These are phyloP conservation scores for Petrea volubilis DNA, from an alignment of 257 asterid species.

Conservation along the genomic window DNA sequence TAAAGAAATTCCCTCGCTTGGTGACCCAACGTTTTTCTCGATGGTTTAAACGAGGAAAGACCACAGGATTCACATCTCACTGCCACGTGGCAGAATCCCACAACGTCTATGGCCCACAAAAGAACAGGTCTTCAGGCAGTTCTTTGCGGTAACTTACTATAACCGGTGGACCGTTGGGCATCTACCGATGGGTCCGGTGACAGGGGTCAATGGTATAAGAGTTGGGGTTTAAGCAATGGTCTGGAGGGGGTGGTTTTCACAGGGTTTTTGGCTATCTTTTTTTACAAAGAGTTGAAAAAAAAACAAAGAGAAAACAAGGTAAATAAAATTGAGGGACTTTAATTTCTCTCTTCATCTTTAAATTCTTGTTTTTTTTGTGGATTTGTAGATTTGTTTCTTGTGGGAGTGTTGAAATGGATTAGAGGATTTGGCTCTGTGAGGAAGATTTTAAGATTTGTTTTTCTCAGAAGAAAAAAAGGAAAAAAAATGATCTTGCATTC, in stretches of 20 bases:
- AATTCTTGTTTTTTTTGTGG: background rate
- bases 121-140: constrained; percentile 87
- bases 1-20: constrained; percentile 49
- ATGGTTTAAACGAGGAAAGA: constrained; percentile 32
- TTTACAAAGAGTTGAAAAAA: constrained; percentile 12
- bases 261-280: constrained; percentile 67
- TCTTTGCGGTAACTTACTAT: constrained; percentile 49
- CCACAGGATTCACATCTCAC: constrained; percentile 53
- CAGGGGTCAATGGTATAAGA: constrained; percentile 78
- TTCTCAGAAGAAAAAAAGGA: background rate
- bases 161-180: constrained; percentile 42
- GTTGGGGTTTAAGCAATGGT: constrained; percentile 78
- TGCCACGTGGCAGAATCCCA: constrained; percentile 70
- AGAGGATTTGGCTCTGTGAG: constrained; percentile 21
- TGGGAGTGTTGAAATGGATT: constrained; percentile 1
- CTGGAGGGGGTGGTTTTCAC: constrained; percentile 55
- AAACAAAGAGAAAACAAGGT: background rate
- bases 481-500: constrained; percentile 32
- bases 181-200: constrained; percentile 56
- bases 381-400: constrained; percentile 7
- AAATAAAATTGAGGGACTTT: constrained; percentile 24
- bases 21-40: constrained; percentile 91
- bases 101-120: constrained; percentile 35
- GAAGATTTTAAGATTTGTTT: constrained; percentile 16
- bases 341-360: background rate